Percentiles rank a stretch among this genome's conserved stretches.
Conservation (phyloP, 345 rosid genomes). For the Bruguiera sexangula region DNA sequence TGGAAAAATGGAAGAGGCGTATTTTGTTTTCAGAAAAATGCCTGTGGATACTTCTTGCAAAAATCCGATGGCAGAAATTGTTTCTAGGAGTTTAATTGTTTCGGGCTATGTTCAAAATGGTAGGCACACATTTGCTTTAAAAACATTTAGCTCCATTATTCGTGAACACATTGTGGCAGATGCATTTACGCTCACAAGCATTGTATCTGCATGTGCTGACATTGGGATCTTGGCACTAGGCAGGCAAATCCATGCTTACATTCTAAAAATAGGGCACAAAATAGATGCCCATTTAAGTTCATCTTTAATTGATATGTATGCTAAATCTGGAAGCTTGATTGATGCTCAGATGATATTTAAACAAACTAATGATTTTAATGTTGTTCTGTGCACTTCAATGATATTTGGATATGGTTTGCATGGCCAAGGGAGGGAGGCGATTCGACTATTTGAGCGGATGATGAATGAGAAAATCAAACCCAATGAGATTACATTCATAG, state of each 20-base stretch:
- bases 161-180: conserved; percentile 27
- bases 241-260: conserved; percentile 40
- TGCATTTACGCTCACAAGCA: conserved; percentile 46
- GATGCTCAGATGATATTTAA: conserved; percentile 40
- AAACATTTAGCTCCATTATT: conserved; percentile 36
- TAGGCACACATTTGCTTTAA: conserved; percentile 34
- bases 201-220: conserved; percentile 45
- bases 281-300: conserved; percentile 44
- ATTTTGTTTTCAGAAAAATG: conserved; percentile 14
- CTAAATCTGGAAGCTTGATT: conserved; percentile 46
- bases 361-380: conserved; percentile 23
- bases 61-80: conserved; percentile 24
- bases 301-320: conserved; percentile 49
- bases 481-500: conserved; percentile 45
- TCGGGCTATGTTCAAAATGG: conserved; percentile 50
- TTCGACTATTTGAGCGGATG: conserved; percentile 33
- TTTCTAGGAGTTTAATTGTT: conserved; percentile 47
- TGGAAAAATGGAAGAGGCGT: conserved; percentile 38
- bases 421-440: conserved; percentile 44
- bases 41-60: conserved; percentile 6
- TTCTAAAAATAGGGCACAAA: conserved; percentile 44
- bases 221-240: conserved; percentile 38
- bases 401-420: conserved; percentile 44
- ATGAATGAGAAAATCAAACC: conserved; percentile 35
- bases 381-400: conserved; percentile 52